Base-by-base conservation (phyloP, 1,139 yeast genomes). In the Saccharomycopsis crataegensis region DNA sequence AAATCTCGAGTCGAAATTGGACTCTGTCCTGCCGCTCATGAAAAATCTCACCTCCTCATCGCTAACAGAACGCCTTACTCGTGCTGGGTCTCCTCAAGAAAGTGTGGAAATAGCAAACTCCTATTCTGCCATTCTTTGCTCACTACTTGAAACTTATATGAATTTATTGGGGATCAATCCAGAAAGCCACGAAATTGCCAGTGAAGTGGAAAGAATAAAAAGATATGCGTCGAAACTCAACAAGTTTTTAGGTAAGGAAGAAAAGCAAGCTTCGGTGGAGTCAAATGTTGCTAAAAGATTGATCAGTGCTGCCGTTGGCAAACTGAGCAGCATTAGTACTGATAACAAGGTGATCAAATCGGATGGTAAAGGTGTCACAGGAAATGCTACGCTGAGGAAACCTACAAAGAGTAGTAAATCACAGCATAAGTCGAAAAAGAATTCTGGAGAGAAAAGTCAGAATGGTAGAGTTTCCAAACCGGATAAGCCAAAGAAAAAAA, bases 191-290 rank as follows among this genome's bases (percentile, higher is more conserved):
- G 81, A 85, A 0, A 77, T 89, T 6, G 79, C 82, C 82, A 72
- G 73, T 32, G 96, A 90, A 65, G 72, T 90, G 52, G 74, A 73
- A 28, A 73, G 95, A 59, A 83, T 90, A 44, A 86, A 85, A 65
- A 66, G 74, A 14, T 84, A 83, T 62, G 84, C 88, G 83, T 76
- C 75, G 44, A 75, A 83, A 63, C 76, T 80, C 47, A 79, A 82
- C 59, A 71, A 69, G 8, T 67, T 76, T 1, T 77, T 73, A 52
- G 59, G 57, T 4, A 59, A 61, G 51, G 58, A 61, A 43, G 55
- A 61, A 22, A 53, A 61, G 14, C 61, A 62, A 33, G 9, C 8
- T 22, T 8, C 43, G 14, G 12, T 64, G 64, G 14, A 17, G 14
- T 8, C 31, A 4, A 49, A 44, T 14, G 48, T 16, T 8, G 50